phyloP scores from a whole-genome alignment of 495 filamentous ascomycete genomes.

The Pseudevernia furfuracea region DNA sequence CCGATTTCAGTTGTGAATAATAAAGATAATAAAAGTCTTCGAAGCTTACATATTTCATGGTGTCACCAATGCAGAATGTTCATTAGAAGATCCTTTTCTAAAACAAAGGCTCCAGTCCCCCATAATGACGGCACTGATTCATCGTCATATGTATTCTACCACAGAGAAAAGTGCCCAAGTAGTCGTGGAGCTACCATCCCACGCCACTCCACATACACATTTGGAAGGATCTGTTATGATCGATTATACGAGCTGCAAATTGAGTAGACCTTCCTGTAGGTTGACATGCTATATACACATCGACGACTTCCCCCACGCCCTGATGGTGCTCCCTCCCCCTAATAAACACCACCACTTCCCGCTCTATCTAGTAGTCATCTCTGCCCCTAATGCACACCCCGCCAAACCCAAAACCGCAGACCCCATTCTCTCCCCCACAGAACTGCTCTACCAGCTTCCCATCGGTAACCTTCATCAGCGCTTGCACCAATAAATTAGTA shows the following conservation, averaged over 20 bases:
- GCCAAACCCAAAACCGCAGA: neutral
- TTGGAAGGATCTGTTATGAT: neutral
- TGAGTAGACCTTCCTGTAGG: neutral
- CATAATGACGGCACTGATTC: neutral
- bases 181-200: neutral
- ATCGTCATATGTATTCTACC: neutral
- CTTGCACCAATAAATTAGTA: conserved; percentile 31
- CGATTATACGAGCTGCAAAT: neutral
- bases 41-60: neutral
- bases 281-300: neutral
- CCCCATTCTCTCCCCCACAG: neutral
- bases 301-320: neutral
- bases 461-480: too few relatives aligned
- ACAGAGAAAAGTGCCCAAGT: neutral
- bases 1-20: conserved; percentile 1
- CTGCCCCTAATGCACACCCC: neutral
- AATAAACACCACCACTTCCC: neutral
- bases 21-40: conserved; percentile 7
- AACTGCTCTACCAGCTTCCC: neutral
- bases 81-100: neutral
- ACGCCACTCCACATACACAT: neutral
- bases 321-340: neutral
- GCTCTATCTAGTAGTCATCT: neutral
- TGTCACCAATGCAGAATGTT: neutral
- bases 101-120: neutral